Conservation (phyloP, 371 early-diverging fungal species). For the Circinella umbellata region DNA sequence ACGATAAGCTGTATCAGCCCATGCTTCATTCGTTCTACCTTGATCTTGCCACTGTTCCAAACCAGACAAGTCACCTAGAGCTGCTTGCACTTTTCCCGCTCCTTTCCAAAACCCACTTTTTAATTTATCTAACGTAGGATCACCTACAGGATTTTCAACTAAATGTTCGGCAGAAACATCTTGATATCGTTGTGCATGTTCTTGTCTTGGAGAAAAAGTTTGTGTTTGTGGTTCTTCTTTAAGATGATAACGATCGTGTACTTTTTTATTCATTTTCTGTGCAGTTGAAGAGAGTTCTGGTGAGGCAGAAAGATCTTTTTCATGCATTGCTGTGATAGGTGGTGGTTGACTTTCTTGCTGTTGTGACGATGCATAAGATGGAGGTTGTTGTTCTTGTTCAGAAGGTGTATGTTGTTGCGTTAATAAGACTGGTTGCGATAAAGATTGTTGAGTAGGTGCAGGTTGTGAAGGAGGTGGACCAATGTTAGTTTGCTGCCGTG, state of each 20-base stretch:
- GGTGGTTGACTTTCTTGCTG: background rate
- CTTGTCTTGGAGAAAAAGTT: background rate
- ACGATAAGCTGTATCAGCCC: slow-evolving; percentile 32
- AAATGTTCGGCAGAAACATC: slow-evolving; percentile 11
- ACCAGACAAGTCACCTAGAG: slow-evolving; percentile 34
- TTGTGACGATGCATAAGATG: background rate
- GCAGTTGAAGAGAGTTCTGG: too few relatives aligned
- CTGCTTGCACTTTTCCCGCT: slow-evolving; percentile 37
- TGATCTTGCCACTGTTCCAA: slow-evolving; percentile 29
- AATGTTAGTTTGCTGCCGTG: background rate
- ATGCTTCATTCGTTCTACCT: slow-evolving; percentile 28
- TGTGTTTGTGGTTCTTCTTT: background rate
- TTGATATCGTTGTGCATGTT: background rate
- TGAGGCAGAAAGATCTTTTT: too few relatives aligned
- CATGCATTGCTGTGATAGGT: too few relatives aligned
- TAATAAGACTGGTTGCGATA: too few relatives aligned
- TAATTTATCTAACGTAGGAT: slow-evolving; percentile 32
- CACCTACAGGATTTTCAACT: slow-evolving; percentile 13
- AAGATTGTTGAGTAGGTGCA: background rate
- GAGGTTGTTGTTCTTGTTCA: background rate
- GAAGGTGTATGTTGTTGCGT: too few relatives aligned
- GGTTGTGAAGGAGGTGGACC: background rate
- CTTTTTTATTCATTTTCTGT: background rate
- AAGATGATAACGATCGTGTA: background rate
- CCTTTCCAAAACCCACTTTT: slow-evolving; percentile 37